Conservation (phyloP, 352 stramenopile species). For the Lagenidium sp. region DNA sequence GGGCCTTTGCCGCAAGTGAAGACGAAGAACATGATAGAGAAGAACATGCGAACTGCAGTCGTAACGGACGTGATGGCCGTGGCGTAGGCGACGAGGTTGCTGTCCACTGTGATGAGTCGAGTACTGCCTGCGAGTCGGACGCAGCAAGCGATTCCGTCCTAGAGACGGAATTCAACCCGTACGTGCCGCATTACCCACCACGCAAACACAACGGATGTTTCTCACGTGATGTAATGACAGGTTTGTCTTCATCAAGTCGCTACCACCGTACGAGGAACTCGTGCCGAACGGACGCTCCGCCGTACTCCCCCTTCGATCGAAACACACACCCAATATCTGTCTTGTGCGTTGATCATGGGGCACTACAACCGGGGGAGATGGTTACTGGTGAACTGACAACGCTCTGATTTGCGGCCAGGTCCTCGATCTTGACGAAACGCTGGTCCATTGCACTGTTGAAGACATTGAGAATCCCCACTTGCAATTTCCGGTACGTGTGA, state of each 20-base stretch:
- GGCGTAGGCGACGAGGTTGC: constrained; percentile 15
- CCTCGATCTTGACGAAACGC: constrained; percentile 98
- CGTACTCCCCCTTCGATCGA: constrained; percentile 45
- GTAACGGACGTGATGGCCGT: constrained; percentile 9
- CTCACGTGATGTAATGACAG: constrained; percentile 13
- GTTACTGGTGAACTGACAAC: neutral
- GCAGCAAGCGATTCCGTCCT: constrained; percentile 21
- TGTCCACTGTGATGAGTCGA: constrained; percentile 6
- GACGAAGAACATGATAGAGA: neutral
- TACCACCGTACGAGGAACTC: constrained; percentile 75
- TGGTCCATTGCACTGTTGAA: constrained; percentile 98
- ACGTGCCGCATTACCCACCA: too few relatives aligned
- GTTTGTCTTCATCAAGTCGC: constrained; percentile 83
- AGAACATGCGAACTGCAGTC: neutral
- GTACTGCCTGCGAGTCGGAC: constrained; percentile 17
- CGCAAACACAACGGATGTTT: neutral
- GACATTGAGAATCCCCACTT: constrained; percentile 91
- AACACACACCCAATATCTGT: constrained; percentile 56
- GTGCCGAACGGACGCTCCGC: constrained; percentile 33
- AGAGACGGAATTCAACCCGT: constrained; percentile 80
- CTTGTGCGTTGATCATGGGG: constrained; percentile 22
- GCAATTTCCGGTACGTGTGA: constrained; percentile 86
- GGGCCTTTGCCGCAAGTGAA: constrained; percentile 8
- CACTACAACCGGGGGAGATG: neutral
- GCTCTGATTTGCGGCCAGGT: constrained; percentile 32